Conservation (phyloP, 306 rosid species). For the Betula pendula region DNA sequence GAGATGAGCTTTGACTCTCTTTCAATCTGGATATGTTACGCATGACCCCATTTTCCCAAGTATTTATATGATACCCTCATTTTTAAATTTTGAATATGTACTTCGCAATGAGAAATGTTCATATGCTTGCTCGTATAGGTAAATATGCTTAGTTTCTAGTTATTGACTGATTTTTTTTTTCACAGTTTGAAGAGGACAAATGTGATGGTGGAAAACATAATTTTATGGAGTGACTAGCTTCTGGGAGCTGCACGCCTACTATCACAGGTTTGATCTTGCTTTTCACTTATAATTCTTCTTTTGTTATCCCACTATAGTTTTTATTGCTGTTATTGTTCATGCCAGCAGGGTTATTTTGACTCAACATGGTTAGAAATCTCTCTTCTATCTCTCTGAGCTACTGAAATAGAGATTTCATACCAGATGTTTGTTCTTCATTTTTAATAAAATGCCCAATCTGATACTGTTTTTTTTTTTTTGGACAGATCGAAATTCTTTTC, state of each 20-base stretch:
- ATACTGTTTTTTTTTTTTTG: not conserved
- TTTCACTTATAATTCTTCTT: not conserved
- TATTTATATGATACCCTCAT: constrained; percentile 6
- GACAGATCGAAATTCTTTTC: not conserved
- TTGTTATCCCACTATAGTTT: not conserved
- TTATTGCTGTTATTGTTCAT: not conserved
- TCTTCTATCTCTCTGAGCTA: not conserved
- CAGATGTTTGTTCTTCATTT: not conserved
- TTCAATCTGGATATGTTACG: not conserved
- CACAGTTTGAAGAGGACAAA: constrained; percentile 79
- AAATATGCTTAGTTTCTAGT: constrained; percentile 16
- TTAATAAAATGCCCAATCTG: not conserved
- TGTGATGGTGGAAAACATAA: constrained; percentile 53
- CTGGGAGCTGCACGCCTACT: constrained; percentile 75
- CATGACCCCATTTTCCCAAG: not conserved
- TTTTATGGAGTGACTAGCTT: constrained; percentile 82
- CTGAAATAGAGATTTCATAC: not conserved
- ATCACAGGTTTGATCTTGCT: constrained; percentile 50
- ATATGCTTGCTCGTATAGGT: not conserved
- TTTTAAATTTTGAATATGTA: constrained; percentile 12
- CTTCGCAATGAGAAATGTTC: not conserved
- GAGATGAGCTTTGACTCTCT: not conserved
- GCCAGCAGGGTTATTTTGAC: constrained; percentile 2
- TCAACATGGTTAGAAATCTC: not conserved
- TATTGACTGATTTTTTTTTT: constrained; percentile 26